Base-by-base conservation (phyloP, 2,329 filamentous ascomycete genomes). In the Plectosphaerella plurivora region DNA sequence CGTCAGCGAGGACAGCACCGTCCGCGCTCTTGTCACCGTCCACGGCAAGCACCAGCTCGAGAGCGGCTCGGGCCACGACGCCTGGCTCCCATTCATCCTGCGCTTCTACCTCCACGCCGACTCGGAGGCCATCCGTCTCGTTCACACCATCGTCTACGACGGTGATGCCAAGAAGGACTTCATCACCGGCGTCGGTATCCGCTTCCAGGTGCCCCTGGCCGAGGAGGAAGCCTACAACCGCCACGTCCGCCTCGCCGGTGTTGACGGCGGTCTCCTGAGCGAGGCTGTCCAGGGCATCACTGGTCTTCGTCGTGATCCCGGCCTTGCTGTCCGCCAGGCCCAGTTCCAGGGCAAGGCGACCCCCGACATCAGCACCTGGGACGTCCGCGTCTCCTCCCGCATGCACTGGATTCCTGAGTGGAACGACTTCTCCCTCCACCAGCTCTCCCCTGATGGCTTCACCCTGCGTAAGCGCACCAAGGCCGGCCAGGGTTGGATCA, bases 241-340 rank as follows among this genome's bases (percentile, higher is more conserved):
- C 3, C 82, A 86, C 52, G 63, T 86, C 6, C 69, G 81, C 9
- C 69, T 86, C 18, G 75, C 79, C 0, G 81, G 81, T 12, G 73
- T 75, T 0, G 72, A 79, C 3, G 78, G 78, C 1, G 81, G 81
- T 0, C 62, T 84, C 7, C 66, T 86, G 0, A 74, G 71, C 18
- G 83, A 86, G 60, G 78, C 79, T 0, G 78, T 84, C 0, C 75
- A 83, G 58, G 81, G 82, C 1, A 71, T 86, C 12, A 83, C 82
- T 0, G 83, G 83, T 1, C 66, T 86, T 4, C 72, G 83, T 2
- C 61, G 73, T 50, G 81, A 83, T 47, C 81, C 82, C 0, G 79
- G 79, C 1, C 57, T 60, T 3, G 65, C 65, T 0, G 74, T 82
- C 10, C 73, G 77, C 22, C 66, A 62, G 0, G 76, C 75, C 5